Evolutionary conservation across 108 stramenopile species (phyloP), one percentile per base, ranked within the genome.

Genomic region (Pseudonitzschia pungens): DNA sequence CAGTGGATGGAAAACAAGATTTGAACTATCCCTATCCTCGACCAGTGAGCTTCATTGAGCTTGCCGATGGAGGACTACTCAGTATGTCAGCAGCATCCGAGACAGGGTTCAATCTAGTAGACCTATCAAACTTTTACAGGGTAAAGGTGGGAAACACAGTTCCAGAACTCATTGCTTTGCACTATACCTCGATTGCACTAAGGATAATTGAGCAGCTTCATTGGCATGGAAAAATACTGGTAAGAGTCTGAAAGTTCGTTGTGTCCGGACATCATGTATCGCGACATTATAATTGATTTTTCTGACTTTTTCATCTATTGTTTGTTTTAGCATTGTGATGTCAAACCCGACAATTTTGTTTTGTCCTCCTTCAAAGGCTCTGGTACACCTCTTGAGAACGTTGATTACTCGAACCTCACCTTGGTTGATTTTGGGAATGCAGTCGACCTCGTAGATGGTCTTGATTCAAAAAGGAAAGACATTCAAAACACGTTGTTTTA

Each of bases 341-440:
- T 89, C 12, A 94, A 94, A 66, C 87, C 93, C 1, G 93, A 94
- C 55, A 94, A 94, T 66, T 90, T 89, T 81, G 89, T 94, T 5
- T 50, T 93, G 11, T 74, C 79, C 33, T 62, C 68, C 27, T 77
- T 75, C 22, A 68, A 81, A 40, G 65, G 63, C 26, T 31, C 57
- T 18, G 52, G 65, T 31, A 63, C 80, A 51, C 48, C 69, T 27
- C 81, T 27, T 42, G 24, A 53, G 0, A 60, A 62, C 28, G 67
- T 89, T 15, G 81, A 77, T 31, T 80, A 69, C 57, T 71, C 81
- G 31, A 87, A 92, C 62, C 44, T 92, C 52, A 87, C 78, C 81
- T 78, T 95, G 4, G 84, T 92, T 28, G 93, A 94, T 77, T 94
- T 94, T 83, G 93, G 93, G 9, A 70, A 89, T 26, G 86, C 91